These are phyloP conservation scores for Talaromyces piceae DNA, from an alignment of 2,329 filamentous ascomycete species.

Conservation along the genomic window DNA sequence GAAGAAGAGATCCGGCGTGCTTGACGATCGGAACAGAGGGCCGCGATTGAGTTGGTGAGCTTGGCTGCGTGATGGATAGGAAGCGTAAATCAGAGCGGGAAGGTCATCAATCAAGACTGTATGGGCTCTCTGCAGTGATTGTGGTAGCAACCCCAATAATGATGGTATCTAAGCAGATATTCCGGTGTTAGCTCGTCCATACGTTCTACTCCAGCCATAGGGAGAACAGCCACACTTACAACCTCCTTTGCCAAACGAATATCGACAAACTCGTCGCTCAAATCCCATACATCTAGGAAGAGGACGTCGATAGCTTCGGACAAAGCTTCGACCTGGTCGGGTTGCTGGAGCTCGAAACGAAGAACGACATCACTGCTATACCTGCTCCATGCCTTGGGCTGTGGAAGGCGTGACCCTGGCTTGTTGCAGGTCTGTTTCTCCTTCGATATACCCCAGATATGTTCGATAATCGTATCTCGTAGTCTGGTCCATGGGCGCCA, in stretches of 20 bases:
- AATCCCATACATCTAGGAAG: conserved; percentile 86
- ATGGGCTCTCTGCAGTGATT: conserved; percentile 63
- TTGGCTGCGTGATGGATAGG: conserved; percentile 52
- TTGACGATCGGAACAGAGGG: conserved; percentile 25
- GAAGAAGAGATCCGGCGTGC: conserved; percentile 67
- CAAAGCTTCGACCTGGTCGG: conserved; percentile 61
- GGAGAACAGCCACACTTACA: conserved; percentile 39
- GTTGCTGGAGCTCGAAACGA: conserved; percentile 69
- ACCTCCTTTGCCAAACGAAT: conserved; percentile 70
- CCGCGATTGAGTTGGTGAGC: conserved; percentile 20
- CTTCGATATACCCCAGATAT: conserved; percentile 34
- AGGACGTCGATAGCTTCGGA: conserved; percentile 66
- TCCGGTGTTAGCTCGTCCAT: not conserved
- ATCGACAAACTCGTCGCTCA: conserved; percentile 73
- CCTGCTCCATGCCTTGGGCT: conserved; percentile 36
- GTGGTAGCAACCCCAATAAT: conserved; percentile 69
- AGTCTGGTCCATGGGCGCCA: conserved; percentile 32
- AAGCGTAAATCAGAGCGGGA: conserved; percentile 66
- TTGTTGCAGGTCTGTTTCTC: conserved; percentile 17
- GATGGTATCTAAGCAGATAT: conserved; percentile 50
- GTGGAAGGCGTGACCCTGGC: conserved; percentile 17
- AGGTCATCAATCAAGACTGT: conserved; percentile 73
- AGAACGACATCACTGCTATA: conserved; percentile 83
- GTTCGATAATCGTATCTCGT: conserved; percentile 37
- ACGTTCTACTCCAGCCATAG: not conserved